These are phyloP conservation scores for Aureobasidium sp. DNA, from an alignment of 2,329 filamentous ascomycete genomes.

Conservation along the genomic window DNA sequence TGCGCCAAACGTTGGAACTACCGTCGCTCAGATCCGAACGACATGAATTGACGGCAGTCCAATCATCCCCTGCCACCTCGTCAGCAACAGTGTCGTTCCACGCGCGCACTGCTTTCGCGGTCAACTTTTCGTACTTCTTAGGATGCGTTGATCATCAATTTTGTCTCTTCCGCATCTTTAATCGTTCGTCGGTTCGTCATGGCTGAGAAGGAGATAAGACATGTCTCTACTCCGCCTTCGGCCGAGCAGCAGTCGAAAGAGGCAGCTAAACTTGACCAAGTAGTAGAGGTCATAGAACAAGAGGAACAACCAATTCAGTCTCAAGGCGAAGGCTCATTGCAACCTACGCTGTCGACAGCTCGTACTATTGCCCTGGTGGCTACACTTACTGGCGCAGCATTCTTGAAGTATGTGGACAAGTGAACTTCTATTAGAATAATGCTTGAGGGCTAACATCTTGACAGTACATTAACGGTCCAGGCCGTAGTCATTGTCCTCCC, in stretches of 20 bases:
- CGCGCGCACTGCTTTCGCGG: neutral
- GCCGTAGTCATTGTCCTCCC: constrained; percentile 28
- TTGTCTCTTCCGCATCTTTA: neutral
- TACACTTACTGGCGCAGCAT: constrained; percentile 22
- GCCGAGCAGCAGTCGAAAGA: neutral
- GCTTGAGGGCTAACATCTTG: neutral
- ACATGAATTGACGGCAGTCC: neutral
- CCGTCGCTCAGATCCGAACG: neutral
- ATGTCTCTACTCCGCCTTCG: neutral
- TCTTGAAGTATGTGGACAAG: neutral
- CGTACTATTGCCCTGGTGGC: constrained; percentile 23
- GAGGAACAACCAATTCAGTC: neutral
- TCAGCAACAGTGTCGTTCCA: neutral
- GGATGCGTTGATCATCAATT: neutral
- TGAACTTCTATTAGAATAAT: neutral
- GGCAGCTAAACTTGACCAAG: neutral
- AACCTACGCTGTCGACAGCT: constrained; percentile 17
- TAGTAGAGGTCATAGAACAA: neutral
- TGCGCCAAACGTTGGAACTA: neutral
- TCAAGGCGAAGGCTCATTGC: neutral
- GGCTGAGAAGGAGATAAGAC: neutral
- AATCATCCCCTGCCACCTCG: constrained; percentile 5
- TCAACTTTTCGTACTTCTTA: neutral
- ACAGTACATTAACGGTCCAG: constrained; percentile 23
- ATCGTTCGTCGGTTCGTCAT: neutral